Evolutionary conservation across 2,329 filamentous ascomycete genomes (phyloP).

Genomic region (Orbilia ellipsospora): DNA sequence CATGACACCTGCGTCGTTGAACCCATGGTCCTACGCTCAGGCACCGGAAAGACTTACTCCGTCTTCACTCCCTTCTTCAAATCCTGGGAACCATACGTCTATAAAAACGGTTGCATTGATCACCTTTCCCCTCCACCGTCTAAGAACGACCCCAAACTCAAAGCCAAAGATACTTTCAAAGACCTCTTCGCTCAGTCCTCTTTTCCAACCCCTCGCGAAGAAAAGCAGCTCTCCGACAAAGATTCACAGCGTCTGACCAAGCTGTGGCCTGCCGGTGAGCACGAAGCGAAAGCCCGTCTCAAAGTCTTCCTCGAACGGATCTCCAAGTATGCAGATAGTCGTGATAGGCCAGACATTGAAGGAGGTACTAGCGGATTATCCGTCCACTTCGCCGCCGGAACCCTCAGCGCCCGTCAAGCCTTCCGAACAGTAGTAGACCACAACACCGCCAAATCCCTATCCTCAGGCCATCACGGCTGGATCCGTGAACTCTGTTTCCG

Average conservation of each 20-base stretch:
- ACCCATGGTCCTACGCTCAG: conserved; percentile 65
- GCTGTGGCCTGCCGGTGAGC: conserved; percentile 75
- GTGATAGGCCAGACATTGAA: conserved; percentile 73
- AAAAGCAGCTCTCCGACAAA: conserved; percentile 56
- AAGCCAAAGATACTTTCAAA: conserved; percentile 20
- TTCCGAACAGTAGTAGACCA: conserved; percentile 72
- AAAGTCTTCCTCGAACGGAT: conserved; percentile 75
- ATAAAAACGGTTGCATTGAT: conserved; percentile 75
- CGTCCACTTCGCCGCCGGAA: conserved; percentile 77
- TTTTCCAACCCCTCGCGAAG: conserved; percentile 56
- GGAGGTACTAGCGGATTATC: conserved; percentile 76
- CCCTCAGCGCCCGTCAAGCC: conserved; percentile 74
- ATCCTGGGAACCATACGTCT: conserved; percentile 78
- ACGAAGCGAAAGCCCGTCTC: conserved; percentile 74
- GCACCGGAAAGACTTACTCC: conserved; percentile 80
- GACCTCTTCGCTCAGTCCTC: conserved; percentile 24
- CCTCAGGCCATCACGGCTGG: conserved; percentile 59
- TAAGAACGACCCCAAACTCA: conserved; percentile 66
- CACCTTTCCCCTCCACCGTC: conserved; percentile 70
- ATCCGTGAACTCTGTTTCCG: conserved; percentile 62
- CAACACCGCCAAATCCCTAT: conserved; percentile 68
- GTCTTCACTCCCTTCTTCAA: conserved; percentile 87
- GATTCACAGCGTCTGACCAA: conserved; percentile 60
- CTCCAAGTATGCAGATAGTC: conserved; percentile 70
- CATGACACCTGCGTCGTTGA: conserved; percentile 86